Evolutionary conservation across 2,329 filamentous ascomycete genomes (phyloP), one percentile per base, ranked within the genome.

Genomic region (Colletotrichum euphorbiae): DNA sequence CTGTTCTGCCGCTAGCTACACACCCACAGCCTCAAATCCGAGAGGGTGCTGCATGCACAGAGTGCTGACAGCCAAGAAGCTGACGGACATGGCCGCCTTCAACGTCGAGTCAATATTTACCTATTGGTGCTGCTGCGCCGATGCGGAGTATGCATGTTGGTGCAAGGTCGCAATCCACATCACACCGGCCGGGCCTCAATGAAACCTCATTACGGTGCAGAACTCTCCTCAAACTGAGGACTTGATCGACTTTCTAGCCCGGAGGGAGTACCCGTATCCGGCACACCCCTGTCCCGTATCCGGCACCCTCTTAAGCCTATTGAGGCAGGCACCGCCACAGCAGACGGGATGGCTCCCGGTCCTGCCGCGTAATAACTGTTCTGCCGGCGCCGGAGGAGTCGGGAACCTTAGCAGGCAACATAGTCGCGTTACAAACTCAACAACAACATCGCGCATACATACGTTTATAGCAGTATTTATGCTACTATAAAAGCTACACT

Each of bases 1-100:
- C 46, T 24, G 6, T 36, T 46, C 38, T 40, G 51, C 51, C 40
- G 33, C 51, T 33, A 38, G 36, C 36, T 38, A 38, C 3, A 15
- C 36, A 54, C 31, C 17, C 51, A 36, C 50, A 40, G 51, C 31
- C 31, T 19, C 51, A 9, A 28, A n/a, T 28, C 24, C 51, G 7
- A 54, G 28, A 21, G 4, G 42, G 46, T 43, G 43, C 33, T 45
- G 46, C 36, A 31, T 52, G 7, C 12, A 58, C 52, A 67, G 51
- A 62, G 64, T 67, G 52, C 64, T 63, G 59, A 57, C 64, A 15
- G 52, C 60, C 52, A 67, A 63, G 59, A 43, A 36, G 54, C 52
- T 68, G 60, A 59, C 52, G 54, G 61, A 54, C 40, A 48, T 62
- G 42, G 33, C 61, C 54, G 55, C 28, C 61, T 54, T 54, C 42